Evolutionary conservation across 2,329 filamentous ascomycete species (phyloP).

Genomic region (Echinosphaeria canescens): DNA sequence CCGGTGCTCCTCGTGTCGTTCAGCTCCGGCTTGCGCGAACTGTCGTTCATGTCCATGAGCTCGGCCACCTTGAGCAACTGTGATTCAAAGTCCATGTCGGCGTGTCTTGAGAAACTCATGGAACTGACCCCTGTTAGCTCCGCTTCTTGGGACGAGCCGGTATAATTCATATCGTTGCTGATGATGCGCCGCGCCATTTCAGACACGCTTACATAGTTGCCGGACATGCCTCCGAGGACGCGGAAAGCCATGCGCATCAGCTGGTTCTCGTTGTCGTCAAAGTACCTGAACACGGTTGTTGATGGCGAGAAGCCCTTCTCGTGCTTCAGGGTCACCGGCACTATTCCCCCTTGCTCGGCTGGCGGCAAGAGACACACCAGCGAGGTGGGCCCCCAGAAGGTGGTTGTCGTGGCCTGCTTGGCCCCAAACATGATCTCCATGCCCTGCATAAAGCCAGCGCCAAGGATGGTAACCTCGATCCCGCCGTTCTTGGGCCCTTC

Average conservation of each 20-base stretch:
- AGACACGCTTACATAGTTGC: conserved; percentile 35
- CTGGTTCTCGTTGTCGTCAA: conserved; percentile 47
- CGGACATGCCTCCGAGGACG: conserved; percentile 38
- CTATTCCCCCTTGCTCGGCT: conserved; percentile 40
- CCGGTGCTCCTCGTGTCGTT: conserved; percentile 43
- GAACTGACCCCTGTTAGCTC: neutral
- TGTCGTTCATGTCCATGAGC: conserved; percentile 58
- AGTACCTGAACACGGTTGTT: conserved; percentile 45
- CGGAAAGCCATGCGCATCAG: conserved; percentile 46
- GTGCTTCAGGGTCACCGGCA: conserved; percentile 48
- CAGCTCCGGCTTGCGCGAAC: conserved; percentile 40
- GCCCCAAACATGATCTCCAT: conserved; percentile 73
- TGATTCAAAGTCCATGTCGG: conserved; percentile 23
- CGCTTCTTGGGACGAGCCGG: neutral
- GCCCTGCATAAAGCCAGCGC: conserved; percentile 54
- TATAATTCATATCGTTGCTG: conserved; percentile 7
- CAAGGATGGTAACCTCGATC: conserved; percentile 70
- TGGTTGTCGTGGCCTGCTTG: conserved; percentile 43
- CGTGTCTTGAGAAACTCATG: too few relatives aligned
- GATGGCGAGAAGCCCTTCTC: conserved; percentile 13
- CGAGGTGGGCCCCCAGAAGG: conserved; percentile 63
- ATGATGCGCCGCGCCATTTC: conserved; percentile 36
- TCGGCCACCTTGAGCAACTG: conserved; percentile 57
- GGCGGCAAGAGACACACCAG: conserved; percentile 62
- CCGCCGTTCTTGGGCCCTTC: conserved; percentile 69